Conservation (phyloP, 2,329 filamentous ascomycete genomes). For the Elsinoe arachidis region DNA sequence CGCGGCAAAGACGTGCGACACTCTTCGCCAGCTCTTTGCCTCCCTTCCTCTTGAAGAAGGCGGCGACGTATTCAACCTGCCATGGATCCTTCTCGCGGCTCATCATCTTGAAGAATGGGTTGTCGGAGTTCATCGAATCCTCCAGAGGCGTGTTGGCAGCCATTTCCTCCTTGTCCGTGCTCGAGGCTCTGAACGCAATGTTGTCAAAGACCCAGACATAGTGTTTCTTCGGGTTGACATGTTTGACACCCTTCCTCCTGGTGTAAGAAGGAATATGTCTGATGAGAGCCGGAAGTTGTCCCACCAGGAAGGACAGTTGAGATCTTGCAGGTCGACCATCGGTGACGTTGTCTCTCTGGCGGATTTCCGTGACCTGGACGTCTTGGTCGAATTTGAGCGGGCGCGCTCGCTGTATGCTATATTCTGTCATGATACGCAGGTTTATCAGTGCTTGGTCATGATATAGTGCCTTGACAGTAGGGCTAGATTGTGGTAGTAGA, state of each 20-base stretch:
- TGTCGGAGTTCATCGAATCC: constrained; percentile 11
- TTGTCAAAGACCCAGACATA: constrained; percentile 87
- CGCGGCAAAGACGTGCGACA: constrained; percentile 52
- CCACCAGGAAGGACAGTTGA: constrained; percentile 2
- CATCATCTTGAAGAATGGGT: constrained; percentile 24
- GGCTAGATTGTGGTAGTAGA: not conserved
- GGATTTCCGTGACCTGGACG: not conserved
- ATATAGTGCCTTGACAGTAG: not conserved
- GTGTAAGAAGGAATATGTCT: constrained; percentile 5
- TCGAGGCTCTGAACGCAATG: constrained; percentile 57
- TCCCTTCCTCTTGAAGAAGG: constrained; percentile 67
- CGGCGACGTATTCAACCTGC: constrained; percentile 75
- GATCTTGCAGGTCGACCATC: not conserved
- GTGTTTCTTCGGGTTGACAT: constrained; percentile 54
- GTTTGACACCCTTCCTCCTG: constrained; percentile 14
- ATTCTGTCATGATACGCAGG: not conserved
- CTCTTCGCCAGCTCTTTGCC: constrained; percentile 48
- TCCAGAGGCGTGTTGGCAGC: constrained; percentile 5
- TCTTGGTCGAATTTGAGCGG: not conserved
- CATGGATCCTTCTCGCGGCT: constrained; percentile 37
- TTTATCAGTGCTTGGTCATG: not conserved
- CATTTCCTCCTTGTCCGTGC: constrained; percentile 3
- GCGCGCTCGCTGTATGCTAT: not conserved
- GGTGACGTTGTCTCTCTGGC: not conserved
- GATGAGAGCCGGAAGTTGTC: constrained; percentile 7